Evolutionary conservation across 2,329 filamentous ascomycete species (phyloP), one percentile per base, ranked within the genome.

Genomic region (Pyrenochaeta sp.): DNA sequence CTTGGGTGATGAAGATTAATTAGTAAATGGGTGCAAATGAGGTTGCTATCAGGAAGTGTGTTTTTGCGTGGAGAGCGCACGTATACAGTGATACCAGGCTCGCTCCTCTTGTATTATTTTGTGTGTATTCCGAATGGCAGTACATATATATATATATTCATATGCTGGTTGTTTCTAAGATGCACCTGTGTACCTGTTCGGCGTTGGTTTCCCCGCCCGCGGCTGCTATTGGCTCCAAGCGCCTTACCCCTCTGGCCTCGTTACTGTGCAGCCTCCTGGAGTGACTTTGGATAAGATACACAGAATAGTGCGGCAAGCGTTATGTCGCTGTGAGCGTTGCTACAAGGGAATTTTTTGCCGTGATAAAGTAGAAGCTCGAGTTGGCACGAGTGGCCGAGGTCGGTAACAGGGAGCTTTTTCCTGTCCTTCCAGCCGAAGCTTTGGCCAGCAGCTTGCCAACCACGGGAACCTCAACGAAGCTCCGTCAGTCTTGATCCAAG

Each of bases 1-100:
- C 44, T 76, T 95, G 63, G 78, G 79, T 54, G 78, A 79, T 50
- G 84, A 89, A 68, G 83, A 69, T 59, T 24, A 24, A 44, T 28
- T 10, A 22, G 39, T 9, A 22, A 5, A 25, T 25, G 34, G 24
- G 47, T 24, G 39, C 3, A 27, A 5, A 43, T n/a, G 36, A 39
- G 36, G 36, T 39, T 8, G n/a, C 15, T 39, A 3, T 42, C 4
- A 27, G 12, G 25, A 15, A 36, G 22, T 19, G 19, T 19, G 19
- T 12, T 24, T 50, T 50, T 42, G 49, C 7, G n/a, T 32, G 40
- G 42, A 45, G 27, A 19, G 19, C 19, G 28, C 40, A 24, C 13
- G 46, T 55, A 37, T 39, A 32, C 30, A 28, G 19, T 50, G 55
- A 56, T 58, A 54, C 42, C 52, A 27, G 46, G 44, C 36, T 52